Evolutionary conservation across 2,329 filamentous ascomycete genomes (phyloP).

Genomic region (Alternaria alternata): DNA sequence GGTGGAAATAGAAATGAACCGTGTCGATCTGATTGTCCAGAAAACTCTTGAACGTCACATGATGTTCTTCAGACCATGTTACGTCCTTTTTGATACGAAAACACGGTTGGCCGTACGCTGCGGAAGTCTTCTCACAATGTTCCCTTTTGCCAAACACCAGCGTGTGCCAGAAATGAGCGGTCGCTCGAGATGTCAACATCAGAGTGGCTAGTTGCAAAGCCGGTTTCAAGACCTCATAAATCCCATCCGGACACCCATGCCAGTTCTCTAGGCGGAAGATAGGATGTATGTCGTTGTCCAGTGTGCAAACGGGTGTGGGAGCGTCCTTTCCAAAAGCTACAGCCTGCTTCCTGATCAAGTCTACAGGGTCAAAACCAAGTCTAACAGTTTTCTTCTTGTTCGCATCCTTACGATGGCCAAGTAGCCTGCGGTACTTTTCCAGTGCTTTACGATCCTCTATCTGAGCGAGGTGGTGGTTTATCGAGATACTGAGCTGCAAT

Average conservation of each 20-base stretch:
- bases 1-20: conserved; percentile 51
- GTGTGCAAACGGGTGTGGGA: conserved; percentile 33
- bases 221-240: conserved; percentile 51
- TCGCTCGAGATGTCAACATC: conserved; percentile 47
- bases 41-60: conserved; percentile 40
- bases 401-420: conserved; percentile 46
- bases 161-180: conserved; percentile 51
- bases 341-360: conserved; percentile 51
- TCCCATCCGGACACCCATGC: conserved; percentile 48
- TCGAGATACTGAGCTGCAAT: conserved; percentile 49
- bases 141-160: conserved; percentile 49
- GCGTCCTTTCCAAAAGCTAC: conserved; percentile 40
- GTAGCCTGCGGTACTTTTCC: conserved; percentile 48
- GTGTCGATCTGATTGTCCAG: conserved; percentile 45
- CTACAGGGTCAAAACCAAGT: conserved; percentile 51
- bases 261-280: conserved; percentile 51
- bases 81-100: conserved; percentile 49
- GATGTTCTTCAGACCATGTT: conserved; percentile 43
- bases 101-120: conserved; percentile 44
- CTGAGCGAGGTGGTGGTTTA: conserved; percentile 51
- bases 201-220: conserved; percentile 46
- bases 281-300: conserved; percentile 48
- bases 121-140: conserved; percentile 38
- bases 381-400: conserved; percentile 43
- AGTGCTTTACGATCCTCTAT: conserved; percentile 48